Evolutionary conservation across 2,329 filamentous ascomycete species (phyloP), one percentile per base, ranked within the genome.

Genomic region (Colletotrichum lentis): DNA sequence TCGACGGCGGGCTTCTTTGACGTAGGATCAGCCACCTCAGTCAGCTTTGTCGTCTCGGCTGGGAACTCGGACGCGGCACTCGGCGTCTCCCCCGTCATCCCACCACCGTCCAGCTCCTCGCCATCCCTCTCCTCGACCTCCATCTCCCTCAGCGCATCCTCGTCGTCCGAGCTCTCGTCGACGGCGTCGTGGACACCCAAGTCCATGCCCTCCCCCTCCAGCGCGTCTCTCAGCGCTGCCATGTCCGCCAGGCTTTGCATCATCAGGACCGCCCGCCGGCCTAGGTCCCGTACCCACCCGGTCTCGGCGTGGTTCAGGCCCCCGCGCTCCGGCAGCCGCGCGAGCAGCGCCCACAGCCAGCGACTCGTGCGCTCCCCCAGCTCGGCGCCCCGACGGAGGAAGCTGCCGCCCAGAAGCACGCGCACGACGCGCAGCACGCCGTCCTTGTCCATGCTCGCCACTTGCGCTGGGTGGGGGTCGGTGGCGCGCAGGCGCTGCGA

Each of bases 261-360:
- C 64, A 91, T 77, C 71, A 88, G 76, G 22, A 90, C 88, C 0
- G 93, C 93, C 71, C 89, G 86, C 78, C 93, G 93, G 0, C 91
- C 94, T 41, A 98, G 77, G 66, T 96, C 92, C 58, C 95, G 85
- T 35, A 97, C 82, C 73, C 89, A 88, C 5, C 89, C 90, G 39
- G 97, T 87, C 74, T 96, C 91, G 50, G 88, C 86, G 70, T 92
- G 91, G 69, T 88, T 87, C 76, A 97, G 81, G 76, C 92, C 89
- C 1, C 93, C 93, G 11, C 88, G 81, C 43, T 92, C 91, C 0
- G 91, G 90, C 67, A 95, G 84, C 65, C 89, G 86, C 3, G 91
- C 93, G 52, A 97, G 82, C 65, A 97, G 78, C 0, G 91, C 89
- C 94, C 94, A 97, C 4, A 92, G 82, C 95, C 95, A 98, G 18